A percentile compares a stretch with the other conserved stretches of the same genome.
These are phyloP conservation scores for Macrolepiota fuliginosa DNA, from an alignment of 768 basidiomycete genomes.

Conservation along the genomic window DNA sequence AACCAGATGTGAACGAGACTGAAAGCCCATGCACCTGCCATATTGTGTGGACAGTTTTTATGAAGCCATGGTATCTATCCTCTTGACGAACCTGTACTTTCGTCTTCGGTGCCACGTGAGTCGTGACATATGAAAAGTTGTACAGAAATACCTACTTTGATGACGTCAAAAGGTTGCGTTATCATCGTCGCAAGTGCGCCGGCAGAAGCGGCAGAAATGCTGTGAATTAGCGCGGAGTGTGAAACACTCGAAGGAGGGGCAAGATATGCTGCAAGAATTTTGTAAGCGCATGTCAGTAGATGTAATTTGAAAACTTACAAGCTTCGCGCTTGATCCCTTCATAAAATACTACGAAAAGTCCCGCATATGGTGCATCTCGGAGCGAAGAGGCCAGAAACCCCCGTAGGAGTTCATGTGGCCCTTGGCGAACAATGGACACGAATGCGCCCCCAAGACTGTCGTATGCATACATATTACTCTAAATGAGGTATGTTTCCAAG, in stretches of 20 bases:
- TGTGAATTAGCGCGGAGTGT: constrained; percentile 54
- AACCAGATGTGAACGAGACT: not conserved
- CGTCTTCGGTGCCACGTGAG: constrained; percentile 47
- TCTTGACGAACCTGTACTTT: constrained; percentile 89
- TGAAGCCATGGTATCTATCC: constrained; percentile 69
- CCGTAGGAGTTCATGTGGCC: constrained; percentile 78
- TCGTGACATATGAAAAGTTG: not conserved
- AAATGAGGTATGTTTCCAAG: not conserved
- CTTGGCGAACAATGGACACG: constrained; percentile 57
- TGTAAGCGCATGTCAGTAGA: not conserved
- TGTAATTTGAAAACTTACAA: constrained; percentile 37
- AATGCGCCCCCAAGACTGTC: constrained; percentile 58
- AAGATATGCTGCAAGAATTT: constrained; percentile 26
- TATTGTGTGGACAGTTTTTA: constrained; percentile 61
- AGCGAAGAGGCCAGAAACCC: constrained; percentile 86
- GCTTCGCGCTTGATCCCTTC: constrained; percentile 80
- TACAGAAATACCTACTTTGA: constrained; percentile 60
- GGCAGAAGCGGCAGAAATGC: constrained; percentile 71
- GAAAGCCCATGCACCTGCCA: constrained; percentile 53
- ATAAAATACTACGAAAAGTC: constrained; percentile 85
- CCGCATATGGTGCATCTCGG: constrained; percentile 94
- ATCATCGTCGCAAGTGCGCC: constrained; percentile 80
- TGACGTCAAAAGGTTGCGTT: constrained; percentile 92
- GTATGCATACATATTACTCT: constrained; percentile 83
- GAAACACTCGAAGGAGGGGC: constrained; percentile 41